These are phyloP conservation scores for Yamadazyma ubonensis DNA, from an alignment of 805 yeast genomes.

Conservation along the genomic window DNA sequence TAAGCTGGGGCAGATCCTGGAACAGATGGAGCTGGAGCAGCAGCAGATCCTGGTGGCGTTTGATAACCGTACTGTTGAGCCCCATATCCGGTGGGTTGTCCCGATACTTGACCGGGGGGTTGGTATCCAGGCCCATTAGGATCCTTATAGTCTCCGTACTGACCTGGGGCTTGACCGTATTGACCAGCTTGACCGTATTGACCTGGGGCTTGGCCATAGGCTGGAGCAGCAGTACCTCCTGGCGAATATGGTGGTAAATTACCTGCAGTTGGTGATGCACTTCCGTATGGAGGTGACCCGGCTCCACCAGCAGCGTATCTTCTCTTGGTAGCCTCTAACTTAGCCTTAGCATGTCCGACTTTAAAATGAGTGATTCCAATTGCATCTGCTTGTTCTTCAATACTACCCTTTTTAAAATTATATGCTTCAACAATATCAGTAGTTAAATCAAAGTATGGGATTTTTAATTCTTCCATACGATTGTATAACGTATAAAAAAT, in stretches of 20 bases:
- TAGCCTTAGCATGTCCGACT: constrained; percentile 81
- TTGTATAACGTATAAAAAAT: constrained; percentile 90
- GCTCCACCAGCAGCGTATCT: constrained; percentile 53
- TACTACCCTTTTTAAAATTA: constrained; percentile 77
- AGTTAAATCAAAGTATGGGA: constrained; percentile 88
- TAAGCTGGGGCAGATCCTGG: constrained; percentile 24
- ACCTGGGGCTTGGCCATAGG: constrained; percentile 1
- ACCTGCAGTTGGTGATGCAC: constrained; percentile 7
- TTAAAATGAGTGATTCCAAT: constrained; percentile 90
- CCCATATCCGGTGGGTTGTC: constrained; percentile 16
- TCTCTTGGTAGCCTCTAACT: constrained; percentile 79
- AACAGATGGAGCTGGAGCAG: no score
- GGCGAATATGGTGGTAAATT: constrained; percentile 32
- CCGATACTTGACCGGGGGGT: constrained; percentile 14
- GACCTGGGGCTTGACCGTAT: constrained; percentile 4
- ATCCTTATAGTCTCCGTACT: constrained; percentile 24
- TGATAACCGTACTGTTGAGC: constrained; percentile 13
- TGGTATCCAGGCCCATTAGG: constrained; percentile 23
- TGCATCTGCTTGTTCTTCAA: constrained; percentile 86
- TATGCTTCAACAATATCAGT: constrained; percentile 84
- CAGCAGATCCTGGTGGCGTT: constrained; percentile 13
- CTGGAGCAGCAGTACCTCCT: constrained; percentile 13
- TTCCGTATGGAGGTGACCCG: constrained; percentile 12
- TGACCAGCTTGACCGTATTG: no score
- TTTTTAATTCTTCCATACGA: constrained; percentile 93